Evolutionary conservation across 2,329 filamentous ascomycete genomes (phyloP), one percentile per base, ranked within the genome.

Genomic region (Phyllosticta paracitricarpa): DNA sequence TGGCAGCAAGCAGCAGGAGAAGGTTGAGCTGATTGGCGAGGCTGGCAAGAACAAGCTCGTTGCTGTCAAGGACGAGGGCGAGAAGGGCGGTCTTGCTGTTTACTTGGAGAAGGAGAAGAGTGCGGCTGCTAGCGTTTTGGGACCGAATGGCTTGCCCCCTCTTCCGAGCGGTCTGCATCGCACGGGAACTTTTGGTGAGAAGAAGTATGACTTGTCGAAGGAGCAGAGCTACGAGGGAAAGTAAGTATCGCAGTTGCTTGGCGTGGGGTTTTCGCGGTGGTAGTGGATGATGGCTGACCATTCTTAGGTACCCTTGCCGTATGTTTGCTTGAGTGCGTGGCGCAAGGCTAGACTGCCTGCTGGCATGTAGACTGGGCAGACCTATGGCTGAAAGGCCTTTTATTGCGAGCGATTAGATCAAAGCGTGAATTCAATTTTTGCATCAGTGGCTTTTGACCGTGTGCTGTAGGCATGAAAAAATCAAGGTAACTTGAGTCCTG

Each of bases 131-230:
- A 78, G 79, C 65, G 84, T 92, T 61, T 74, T 97, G 65, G 86
- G 89, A 58, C 81, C 88, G 54, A 81, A 88, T 68, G 92, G 93
- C 1, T 75, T 99, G 75, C 94, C 94, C 62, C 94, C 94, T n/a
- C 77, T 89, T 70, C 94, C 93, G 17, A 86, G 85, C 69, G 87
- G 89, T n/a, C 77, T 86, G 74, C 84, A 75, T 66, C 63, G 62
- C 81, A n/a, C 40, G 14, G 33, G 62, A 62, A 81, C 81, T 53
- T 72, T 79, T 64, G 84, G 84, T 78, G 81, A 85, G 70, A 84
- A 87, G 71, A 85, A 91, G 74, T 84, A 87, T 75, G 85, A 95
- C 69, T 71, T 89, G 69, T 76, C 79, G 35, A 77, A 79, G 69
- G 86, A 92, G 71, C 82, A 88, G 70, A 82, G 87, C 63, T 97